Base-by-base conservation (phyloP, 2,329 filamentous ascomycete species). In the Sporothrix dimorphospora region DNA sequence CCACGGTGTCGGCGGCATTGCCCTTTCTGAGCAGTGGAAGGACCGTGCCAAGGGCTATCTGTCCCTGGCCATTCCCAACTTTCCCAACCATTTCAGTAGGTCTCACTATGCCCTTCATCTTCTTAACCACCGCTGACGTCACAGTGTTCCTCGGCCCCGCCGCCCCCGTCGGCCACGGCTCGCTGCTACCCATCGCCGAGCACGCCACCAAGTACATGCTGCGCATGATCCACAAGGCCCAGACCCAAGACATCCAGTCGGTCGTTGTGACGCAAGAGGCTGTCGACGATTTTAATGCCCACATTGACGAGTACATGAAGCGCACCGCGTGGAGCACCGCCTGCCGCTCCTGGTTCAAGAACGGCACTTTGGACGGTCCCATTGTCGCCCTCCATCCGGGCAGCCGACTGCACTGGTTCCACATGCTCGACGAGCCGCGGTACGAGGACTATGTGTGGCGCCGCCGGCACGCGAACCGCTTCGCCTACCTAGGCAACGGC, bases 391-490 rank as follows among this genome's bases (percentile, higher is more conserved):
- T 77, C 27, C 75, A 76, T 71, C 57, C 71, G 7, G 76, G 75
- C 14, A 75, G 72, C 9, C 59, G 63, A 1, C 49, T 76, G 34
- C 77, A 78, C 69, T 77, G 74, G 72, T 57, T 78, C 7, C 77
- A 79, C 73, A 72, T 75, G 14, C 49, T 76, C 1, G 73, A 76
- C 71, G 71, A 74, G 14, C 77, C 78, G 24, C 73, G 80, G 6
- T 78, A 76, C 72, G 78, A 81, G 71, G 79, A 82, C 71, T 82
- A 74, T 42, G 72, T 76, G 19, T 49, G 78, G 42, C 47, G 53
- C 57, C 27, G 30, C 49, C 51, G 65, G n/a, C n/a, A 27, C n/a
- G 9, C 8, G 4, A 74, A 74, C 61, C 71, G 71, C 1, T 74
- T 69, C 61, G 21, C 24, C 11, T 73, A 55, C 24, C 47, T 73